Conservation (phyloP, 305 asterid genomes). For the Striga hermonthica region DNA sequence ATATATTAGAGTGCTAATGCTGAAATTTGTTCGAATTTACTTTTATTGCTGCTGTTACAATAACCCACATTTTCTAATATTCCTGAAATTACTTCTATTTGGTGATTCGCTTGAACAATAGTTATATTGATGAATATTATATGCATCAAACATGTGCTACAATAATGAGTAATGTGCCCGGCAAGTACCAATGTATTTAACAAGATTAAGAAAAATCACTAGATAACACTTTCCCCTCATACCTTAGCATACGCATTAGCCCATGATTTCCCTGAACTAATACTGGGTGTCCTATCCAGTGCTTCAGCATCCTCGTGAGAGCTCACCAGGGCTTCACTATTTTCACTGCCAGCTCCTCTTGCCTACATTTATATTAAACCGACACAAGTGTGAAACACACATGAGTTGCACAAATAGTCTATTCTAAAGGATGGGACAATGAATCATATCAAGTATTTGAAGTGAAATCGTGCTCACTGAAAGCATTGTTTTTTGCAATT, state of each 20-base stretch:
- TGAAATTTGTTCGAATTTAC: background rate
- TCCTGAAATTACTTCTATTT: background rate
- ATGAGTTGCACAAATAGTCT: constrained; percentile 13
- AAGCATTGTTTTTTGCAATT: too few relatives aligned
- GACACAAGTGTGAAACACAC: constrained; percentile 16
- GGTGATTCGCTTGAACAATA: background rate
- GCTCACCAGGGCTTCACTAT: constrained; percentile 40
- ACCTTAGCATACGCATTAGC: constrained; percentile 63
- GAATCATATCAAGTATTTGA: background rate
- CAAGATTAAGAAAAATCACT: background rate
- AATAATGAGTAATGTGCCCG: too few relatives aligned
- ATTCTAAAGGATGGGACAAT: constrained; percentile 13
- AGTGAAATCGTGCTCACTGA: background rate
- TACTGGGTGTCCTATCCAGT: constrained; percentile 48
- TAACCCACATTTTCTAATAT: background rate
- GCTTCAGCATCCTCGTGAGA: constrained; percentile 59
- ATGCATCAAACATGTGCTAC: background rate
- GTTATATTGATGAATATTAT: background rate
- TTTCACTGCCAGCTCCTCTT: constrained; percentile 49
- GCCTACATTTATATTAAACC: constrained; percentile 47
- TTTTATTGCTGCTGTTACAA: background rate
- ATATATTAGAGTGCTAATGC: background rate
- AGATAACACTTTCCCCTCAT: constrained; percentile 13
- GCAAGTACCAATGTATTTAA: background rate
- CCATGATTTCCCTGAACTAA: constrained; percentile 56